Evolutionary conservation across 768 basidiomycete species (phyloP), one percentile per base, ranked within the genome.

Genomic region (Leccinum truebloodii): DNA sequence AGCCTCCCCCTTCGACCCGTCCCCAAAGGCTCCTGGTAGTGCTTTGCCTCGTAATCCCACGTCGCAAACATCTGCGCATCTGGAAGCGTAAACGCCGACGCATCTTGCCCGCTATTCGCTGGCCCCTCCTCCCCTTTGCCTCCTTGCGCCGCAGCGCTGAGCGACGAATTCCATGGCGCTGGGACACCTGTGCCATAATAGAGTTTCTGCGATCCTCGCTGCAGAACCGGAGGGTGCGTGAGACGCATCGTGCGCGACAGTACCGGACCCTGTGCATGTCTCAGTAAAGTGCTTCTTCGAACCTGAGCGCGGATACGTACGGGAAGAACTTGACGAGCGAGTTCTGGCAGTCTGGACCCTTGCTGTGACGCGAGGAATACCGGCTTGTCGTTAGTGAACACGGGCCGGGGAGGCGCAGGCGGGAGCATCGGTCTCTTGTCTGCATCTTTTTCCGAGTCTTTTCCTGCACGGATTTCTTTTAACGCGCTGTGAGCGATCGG

Each of bases 281-380:
- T 69, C 55, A 69, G 56, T 14, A 37, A n/a, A 24, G 14, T 6
- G 0, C 4, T 2, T 0, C 26, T 3, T 7, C 3, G 9, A 32
- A 28, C 50, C 10, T 22, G 28, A 44, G 53, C 26, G 35, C 59
- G 79, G 87, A 62, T 70, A 79, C 87, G 62, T 70, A 91, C 90
- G 37, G 88, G 83, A 53, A 93, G 82, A 10, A 88, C 82, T 62
- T 81, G 78, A 26, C 86, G 79, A 9, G 89, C 84, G 51, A 93
- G 76, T 55, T 86, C 83, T 7, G 89, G 88, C 51, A 92, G 78
- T 57, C 87, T 77, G 13, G 86, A 86, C 1, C 77, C 76, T 63
- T 90, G 88, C 57, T 87, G 81, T 57, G 83, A 85, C 22, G 87
- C 78, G 26, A 87, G 79, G 2, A 89, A 87, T 2, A 86, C 80